Conservation (phyloP, 2,329 filamentous ascomycete genomes). For the Trichophyton verrucosum region DNA sequence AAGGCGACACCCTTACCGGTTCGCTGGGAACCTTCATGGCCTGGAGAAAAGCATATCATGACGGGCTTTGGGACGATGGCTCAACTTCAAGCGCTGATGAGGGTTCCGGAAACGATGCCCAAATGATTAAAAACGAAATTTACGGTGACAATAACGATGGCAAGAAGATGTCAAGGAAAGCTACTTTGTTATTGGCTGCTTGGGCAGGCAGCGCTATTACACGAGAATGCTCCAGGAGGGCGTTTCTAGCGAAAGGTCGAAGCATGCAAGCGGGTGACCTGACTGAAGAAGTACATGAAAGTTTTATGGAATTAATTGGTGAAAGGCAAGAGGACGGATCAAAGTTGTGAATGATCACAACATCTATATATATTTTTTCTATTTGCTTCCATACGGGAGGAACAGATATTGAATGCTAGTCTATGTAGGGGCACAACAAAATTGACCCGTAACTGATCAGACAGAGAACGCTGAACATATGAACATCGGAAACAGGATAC, state of each 20-base stretch:
- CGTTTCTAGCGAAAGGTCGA: conserved; percentile 73
- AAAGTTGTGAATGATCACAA: conserved; percentile 16
- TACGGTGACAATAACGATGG: conserved; percentile 30
- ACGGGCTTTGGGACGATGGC: conserved; percentile 57
- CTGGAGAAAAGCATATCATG: conserved; percentile 78
- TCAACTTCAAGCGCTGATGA: conserved; percentile 18
- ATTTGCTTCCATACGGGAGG: not conserved
- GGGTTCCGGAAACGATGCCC: conserved; percentile 28
- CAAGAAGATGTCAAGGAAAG: conserved; percentile 45
- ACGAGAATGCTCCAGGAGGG: conserved; percentile 75
- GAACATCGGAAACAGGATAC: too few species aligned
- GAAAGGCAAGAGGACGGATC: conserved; percentile 42
- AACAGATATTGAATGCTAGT: not conserved
- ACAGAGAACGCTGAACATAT: too few species aligned
- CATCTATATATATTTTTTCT: not conserved
- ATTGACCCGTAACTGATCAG: too few species aligned
- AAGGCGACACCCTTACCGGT: conserved; percentile 90
- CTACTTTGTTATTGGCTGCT: conserved; percentile 60
- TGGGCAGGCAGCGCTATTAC: conserved; percentile 82
- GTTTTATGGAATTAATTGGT: conserved; percentile 70
- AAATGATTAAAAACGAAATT: conserved; percentile 20
- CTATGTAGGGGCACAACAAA: not conserved
- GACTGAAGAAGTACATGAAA: conserved; percentile 74
- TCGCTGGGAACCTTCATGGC: conserved; percentile 76
- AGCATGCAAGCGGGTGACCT: conserved; percentile 87